phyloP scores from a whole-genome alignment of 2,329 filamentous ascomycete species.

The Penicillium sp. region DNA sequence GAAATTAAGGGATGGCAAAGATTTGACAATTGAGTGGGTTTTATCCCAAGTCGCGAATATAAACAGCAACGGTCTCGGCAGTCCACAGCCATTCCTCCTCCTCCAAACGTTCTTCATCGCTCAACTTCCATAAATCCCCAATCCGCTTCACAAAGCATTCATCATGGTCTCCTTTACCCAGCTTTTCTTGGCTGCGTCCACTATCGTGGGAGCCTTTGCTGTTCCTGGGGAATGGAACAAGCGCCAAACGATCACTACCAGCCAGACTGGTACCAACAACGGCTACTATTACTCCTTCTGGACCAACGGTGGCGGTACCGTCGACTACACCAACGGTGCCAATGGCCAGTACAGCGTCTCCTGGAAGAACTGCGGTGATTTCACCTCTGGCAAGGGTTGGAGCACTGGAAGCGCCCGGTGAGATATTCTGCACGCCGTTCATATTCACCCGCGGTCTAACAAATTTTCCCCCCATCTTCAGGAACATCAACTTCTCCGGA shows the following conservation, averaged over 20 bases:
- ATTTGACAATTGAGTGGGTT: background rate
- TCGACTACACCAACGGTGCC: constrained; percentile 52
- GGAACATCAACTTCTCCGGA: constrained; percentile 38
- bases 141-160: background rate
- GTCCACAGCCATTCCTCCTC: background rate
- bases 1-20: background rate
- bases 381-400: constrained; percentile 59
- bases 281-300: constrained; percentile 57
- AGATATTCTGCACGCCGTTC: constrained; percentile 5
- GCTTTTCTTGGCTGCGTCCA: constrained; percentile 28
- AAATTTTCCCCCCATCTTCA: background rate
- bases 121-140: background rate
- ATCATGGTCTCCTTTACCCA: constrained; percentile 36
- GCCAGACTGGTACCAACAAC: constrained; percentile 39
- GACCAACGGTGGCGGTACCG: constrained; percentile 51
- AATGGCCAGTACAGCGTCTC: constrained; percentile 38
- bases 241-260: constrained; percentile 29
- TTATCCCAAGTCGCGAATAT: background rate
- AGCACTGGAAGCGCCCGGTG: constrained; percentile 57
- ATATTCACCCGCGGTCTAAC: background rate
- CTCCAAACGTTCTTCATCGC: background rate
- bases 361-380: constrained; percentile 21
- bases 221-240: constrained; percentile 27
- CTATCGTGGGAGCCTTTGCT: constrained; percentile 29
- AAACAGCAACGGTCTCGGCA: background rate